Evolutionary conservation across 371 early-diverging fungal species (phyloP), one percentile per base, ranked within the genome.

Genomic region (Apophysomyces ossiformis): DNA sequence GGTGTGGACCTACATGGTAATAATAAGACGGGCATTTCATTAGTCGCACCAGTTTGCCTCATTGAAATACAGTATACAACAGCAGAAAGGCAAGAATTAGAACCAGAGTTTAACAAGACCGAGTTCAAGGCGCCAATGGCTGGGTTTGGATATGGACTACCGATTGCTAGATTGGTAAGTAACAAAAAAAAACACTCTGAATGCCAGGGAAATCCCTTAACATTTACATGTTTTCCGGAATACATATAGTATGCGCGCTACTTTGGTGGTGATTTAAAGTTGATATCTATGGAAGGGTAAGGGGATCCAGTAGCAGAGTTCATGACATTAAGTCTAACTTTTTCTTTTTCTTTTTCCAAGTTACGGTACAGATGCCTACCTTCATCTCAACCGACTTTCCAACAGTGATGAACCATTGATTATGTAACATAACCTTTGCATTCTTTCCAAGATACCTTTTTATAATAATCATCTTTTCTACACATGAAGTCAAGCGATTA

Each of bases 101-200:
- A 96, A 57, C 94, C 94, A 3, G 92, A 89, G 16, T 92, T 87
- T 68, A 90, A 86, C 73, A 77, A 90, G 70, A 88, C 93, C 16
- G 98, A 97, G 72, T 97, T 96, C 71, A 90, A 93, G 74, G 99
- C 99, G 6, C 99, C 99, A 7, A 87, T 98, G 89, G 99, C 99
- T 26, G 99, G 99, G 18, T 97, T 96, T 78, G 99, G 99, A 37
- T 98, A 98, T 73, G 99, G 99, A 1, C 77, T 98, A 43, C 99
- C 99, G 18, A 86, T 97, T 44, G 89, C 90, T 60, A 75, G 97
- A 65, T 72, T 94, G 69, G 88, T 87, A 83, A 70, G 78, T 57
- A 8, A 21, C n/a, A 9, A 50, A n/a, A n/a, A n/a, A n/a, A n/a
- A 26, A 2, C 32, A 26, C 32, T 26, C 32, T 26, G 32, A 26